Base-by-base conservation (phyloP, 805 yeast species). In the Blastobotrys americana region DNA sequence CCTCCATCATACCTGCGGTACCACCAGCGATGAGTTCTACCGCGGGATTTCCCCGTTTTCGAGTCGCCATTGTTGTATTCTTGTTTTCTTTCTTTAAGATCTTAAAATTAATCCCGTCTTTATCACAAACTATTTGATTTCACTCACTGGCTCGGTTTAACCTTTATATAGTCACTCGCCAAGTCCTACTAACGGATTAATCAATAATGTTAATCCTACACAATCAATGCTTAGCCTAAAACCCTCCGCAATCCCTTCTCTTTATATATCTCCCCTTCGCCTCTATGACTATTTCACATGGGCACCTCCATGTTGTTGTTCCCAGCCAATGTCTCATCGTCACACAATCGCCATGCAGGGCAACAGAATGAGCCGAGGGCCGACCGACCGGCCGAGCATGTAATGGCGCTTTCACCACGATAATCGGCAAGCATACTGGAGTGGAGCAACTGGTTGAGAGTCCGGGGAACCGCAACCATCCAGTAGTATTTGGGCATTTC, bases 1-100 rank as follows among this genome's bases (percentile, higher is more conserved):
- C 98, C 72, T 90, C 98, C 61, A 89, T 86, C 49, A 90, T 72
- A 47, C 98, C 98, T 10, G 98, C 98, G 5, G 90, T 80, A 58
- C 98, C 98, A 56, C 98, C 98, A 27, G 97, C 93, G 40, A 86
- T 72, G 49, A 64, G 55, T 49, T 64, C 67, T 25, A 64, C 55
- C 39, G 55, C 61, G 34, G 55, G 51, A 43, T 54, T 48, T 37
- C 55, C 51, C 37, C 45, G 45, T 45, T 50, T 54, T 43, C 44
- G 48, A 44, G 51, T 48, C 22, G 49, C 33, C 46, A 47, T 50
- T 20, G n/a, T 8, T 25, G 13, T 13, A 8, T 25, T 25, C n/a
- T n/a, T n/a, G n/a, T n/a, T n/a, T n/a, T n/a, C n/a, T n/a, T n/a
- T n/a, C n/a, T n/a, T n/a, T n/a, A n/a, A n/a, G n/a, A n/a, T n/a